A percentile compares a stretch with the other conserved stretches of the same genome.
Evolutionary conservation across 73 alveolate species (phyloP).

Genomic region (Symbiodinium pilosum): DNA sequence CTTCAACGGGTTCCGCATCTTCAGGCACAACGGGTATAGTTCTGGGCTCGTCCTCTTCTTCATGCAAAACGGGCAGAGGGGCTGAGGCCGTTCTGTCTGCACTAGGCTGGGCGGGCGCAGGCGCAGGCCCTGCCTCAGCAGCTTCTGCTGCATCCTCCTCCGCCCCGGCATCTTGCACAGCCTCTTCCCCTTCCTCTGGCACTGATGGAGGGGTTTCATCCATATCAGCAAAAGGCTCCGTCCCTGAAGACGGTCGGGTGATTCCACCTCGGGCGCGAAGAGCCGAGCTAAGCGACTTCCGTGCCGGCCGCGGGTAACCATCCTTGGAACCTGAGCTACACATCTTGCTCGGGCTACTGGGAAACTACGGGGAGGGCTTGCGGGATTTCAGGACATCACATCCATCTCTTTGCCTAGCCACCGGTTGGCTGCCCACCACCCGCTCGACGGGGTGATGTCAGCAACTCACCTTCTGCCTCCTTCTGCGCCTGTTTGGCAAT

Average conservation of each 20-base stretch:
- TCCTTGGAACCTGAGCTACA: not conserved
- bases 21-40: not conserved
- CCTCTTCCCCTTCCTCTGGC: not conserved
- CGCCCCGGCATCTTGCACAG: not conserved
- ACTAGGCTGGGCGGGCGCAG: constrained; percentile 25
- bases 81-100: constrained; percentile 40
- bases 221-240: not conserved
- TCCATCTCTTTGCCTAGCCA: not conserved
- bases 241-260: not conserved
- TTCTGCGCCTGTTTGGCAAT: not conserved
- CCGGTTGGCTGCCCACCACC: not conserved
- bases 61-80: constrained; percentile 1
- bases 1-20: not conserved
- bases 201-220: not conserved
- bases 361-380: no score
- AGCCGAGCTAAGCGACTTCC: constrained; percentile 76
- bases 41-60: constrained; percentile 35
- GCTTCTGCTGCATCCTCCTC: not conserved
- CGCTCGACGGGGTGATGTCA: not conserved
- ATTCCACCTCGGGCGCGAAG: constrained; percentile 79
- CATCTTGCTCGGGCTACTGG: no score
- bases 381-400: no score
- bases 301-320: constrained; percentile 23
- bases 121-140: not conserved
- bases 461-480: constrained; percentile 3